A percentile compares a stretch with the other conserved stretches of the same genome.
Conservation (phyloP, 345 rosid genomes). For the Murraya koenigii region DNA sequence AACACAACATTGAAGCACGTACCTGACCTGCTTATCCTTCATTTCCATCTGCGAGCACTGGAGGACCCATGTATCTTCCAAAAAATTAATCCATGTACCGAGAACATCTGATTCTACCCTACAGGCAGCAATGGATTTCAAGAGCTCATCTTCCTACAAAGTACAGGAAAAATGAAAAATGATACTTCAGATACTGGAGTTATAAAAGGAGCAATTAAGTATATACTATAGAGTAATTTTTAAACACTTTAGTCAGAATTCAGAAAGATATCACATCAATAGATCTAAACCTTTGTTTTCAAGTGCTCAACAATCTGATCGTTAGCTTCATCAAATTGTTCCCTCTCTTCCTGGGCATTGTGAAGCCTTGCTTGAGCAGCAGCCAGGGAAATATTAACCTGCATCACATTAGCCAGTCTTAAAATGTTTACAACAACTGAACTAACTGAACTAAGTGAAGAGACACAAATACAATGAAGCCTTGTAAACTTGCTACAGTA, state of each 20-base stretch:
- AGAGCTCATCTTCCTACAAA: slow-evolving; percentile 83
- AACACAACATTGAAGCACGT: slow-evolving; percentile 33
- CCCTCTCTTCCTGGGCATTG: slow-evolving; percentile 82
- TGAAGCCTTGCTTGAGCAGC: slow-evolving; percentile 83
- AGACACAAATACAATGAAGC: not conserved
- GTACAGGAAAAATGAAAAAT: not conserved
- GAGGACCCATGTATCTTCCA: slow-evolving; percentile 91
- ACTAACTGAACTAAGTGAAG: not conserved
- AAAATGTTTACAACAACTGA: slow-evolving; percentile 10
- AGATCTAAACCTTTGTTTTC: slow-evolving; percentile 62
- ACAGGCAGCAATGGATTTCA: slow-evolving; percentile 70
- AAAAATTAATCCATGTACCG: slow-evolving; percentile 83
- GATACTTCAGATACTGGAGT: slow-evolving; percentile 8
- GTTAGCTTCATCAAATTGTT: slow-evolving; percentile 94
- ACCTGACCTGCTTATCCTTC: slow-evolving; percentile 76
- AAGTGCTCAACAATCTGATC: slow-evolving; percentile 79
- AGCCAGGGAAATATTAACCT: slow-evolving; percentile 90
- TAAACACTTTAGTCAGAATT: not conserved
- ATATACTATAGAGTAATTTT: not conserved
- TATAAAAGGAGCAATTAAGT: slow-evolving; percentile 3
- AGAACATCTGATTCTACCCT: slow-evolving; percentile 78
- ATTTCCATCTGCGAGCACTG: slow-evolving; percentile 59
- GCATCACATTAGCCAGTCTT: slow-evolving; percentile 11
- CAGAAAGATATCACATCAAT: slow-evolving; percentile 3
- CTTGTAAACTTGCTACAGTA: not conserved